Conservation (phyloP, 306 rosid species). For the Begonia fuchsioides region DNA sequence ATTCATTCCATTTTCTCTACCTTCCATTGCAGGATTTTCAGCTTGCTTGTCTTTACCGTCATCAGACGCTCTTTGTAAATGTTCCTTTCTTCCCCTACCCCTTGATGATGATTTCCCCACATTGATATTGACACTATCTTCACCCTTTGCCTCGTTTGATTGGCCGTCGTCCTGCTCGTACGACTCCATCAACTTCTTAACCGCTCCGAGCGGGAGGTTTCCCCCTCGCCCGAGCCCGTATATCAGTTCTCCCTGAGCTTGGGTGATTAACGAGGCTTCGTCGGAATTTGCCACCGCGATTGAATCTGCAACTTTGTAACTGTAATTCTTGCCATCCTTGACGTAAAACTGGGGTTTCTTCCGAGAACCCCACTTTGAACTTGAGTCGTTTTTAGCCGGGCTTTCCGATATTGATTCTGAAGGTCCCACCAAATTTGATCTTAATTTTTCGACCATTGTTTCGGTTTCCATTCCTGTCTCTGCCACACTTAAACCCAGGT, state of each 20-base stretch:
- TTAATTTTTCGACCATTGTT: slow-evolving; percentile 19
- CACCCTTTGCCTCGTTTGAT: slow-evolving; percentile 22
- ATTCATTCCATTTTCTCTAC: slow-evolving; percentile 16
- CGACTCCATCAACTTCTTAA: slow-evolving; percentile 48
- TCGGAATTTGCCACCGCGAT: slow-evolving; percentile 67
- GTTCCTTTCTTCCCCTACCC: slow-evolving; percentile 6
- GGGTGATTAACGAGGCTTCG: slow-evolving; percentile 57
- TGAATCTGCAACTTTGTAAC: slow-evolving; percentile 88
- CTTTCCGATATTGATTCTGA: slow-evolving; percentile 28
- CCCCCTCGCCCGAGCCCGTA: slow-evolving; percentile 97
- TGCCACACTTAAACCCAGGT: slow-evolving; percentile 79
- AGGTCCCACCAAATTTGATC: slow-evolving; percentile 22
- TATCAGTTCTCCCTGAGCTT: slow-evolving; percentile 55
- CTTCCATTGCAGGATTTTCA: slow-evolving; percentile 23
- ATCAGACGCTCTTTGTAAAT: slow-evolving; percentile 14
- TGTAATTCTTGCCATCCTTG: slow-evolving; percentile 95
- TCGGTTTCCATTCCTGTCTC: slow-evolving; percentile 64
- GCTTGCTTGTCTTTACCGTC: slow-evolving; percentile 29
- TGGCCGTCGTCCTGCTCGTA: slow-evolving; percentile 29
- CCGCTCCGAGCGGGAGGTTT: slow-evolving; percentile 80
- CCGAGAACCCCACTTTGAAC: slow-evolving; percentile 87
- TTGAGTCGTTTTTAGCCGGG: slow-evolving; percentile 26
- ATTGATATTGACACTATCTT: slow-evolving; percentile 25
- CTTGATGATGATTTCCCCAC: slow-evolving; percentile 18
- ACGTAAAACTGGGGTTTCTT: slow-evolving; percentile 77